A percentile compares a stretch with the other conserved stretches of the same genome.
phyloP scores from a whole-genome alignment of 352 stramenopile species.

The Phytopythium helicoides region DNA sequence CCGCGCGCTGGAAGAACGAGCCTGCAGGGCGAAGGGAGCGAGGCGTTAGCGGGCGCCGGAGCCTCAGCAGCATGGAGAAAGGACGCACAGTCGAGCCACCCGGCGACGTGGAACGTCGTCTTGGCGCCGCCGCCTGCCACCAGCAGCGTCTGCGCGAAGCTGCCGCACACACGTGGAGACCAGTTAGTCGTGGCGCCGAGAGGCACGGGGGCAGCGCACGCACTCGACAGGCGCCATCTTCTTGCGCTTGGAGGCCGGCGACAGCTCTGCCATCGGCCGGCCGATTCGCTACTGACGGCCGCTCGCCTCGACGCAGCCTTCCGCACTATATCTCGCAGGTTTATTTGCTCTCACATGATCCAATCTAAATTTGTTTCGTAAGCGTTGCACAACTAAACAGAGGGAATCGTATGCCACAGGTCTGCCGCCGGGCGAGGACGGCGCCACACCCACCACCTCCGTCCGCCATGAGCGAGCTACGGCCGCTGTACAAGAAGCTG shows the following conservation, averaged over 20 bases:
- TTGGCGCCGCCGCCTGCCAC: conserved; percentile 12
- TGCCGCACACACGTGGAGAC: conserved; percentile 10
- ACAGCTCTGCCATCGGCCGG: no score
- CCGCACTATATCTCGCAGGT: no score
- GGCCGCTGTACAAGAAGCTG: conserved; percentile 86
- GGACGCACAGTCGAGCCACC: conserved; percentile 61
- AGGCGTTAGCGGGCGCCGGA: background rate
- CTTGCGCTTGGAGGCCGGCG: conserved; percentile 13
- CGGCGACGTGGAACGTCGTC: conserved; percentile 63
- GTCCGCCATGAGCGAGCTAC: conserved; percentile 33
- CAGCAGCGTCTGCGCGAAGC: conserved; percentile 39
- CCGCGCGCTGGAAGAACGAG: conserved; percentile 55
- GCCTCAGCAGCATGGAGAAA: background rate
- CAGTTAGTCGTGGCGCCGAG: background rate
- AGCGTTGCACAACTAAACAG: no score
- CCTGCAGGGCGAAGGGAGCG: conserved; percentile 12
- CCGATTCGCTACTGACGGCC: no score
- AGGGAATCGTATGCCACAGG: no score
- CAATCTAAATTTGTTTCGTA: no score
- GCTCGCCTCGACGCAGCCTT: conserved; percentile 6
- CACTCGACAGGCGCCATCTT: conserved; percentile 60
- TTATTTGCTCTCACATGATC: no score
- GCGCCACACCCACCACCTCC: conserved; percentile 7
- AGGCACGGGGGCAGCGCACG: conserved; percentile 11
- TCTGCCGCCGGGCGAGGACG: background rate